Percentiles rank a stretch among this genome's conserved stretches.
phyloP scores from a whole-genome alignment of 1,139 yeast species.

The Wickerhamiella infanticola region DNA sequence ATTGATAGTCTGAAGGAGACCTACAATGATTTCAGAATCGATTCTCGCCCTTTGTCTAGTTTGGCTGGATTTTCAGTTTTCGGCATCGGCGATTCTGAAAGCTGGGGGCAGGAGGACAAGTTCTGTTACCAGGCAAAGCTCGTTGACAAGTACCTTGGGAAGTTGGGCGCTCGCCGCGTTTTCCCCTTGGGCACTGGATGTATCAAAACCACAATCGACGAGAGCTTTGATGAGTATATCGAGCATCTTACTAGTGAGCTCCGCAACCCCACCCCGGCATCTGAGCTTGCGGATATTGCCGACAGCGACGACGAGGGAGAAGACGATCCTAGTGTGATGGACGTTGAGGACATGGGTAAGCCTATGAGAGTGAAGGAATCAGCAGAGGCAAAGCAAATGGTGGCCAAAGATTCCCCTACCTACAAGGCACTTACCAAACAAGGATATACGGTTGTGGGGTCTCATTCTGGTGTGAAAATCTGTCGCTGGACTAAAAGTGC shows the following conservation, averaged over 20 bases:
- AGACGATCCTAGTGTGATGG: conserved; percentile 36
- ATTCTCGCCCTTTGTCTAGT: conserved; percentile 51
- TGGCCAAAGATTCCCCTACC: conserved; percentile 79
- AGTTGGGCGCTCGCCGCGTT: conserved; percentile 70
- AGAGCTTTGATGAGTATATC: conserved; percentile 51
- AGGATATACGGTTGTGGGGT: conserved; percentile 85
- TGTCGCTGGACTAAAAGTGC: conserved; percentile 97
- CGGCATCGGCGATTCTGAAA: conserved; percentile 78
- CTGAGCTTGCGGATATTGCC: conserved; percentile 26
- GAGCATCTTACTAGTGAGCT: conserved; percentile 42
- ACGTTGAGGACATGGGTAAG: conserved; percentile 75
- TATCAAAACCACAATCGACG: conserved; percentile 55
- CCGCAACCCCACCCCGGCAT: conserved; percentile 49
- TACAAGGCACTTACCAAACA: conserved; percentile 78
- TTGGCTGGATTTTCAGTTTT: conserved; percentile 70
- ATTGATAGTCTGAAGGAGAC: conserved; percentile 70
- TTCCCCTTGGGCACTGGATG: conserved; percentile 81
- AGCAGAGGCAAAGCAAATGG: conserved; percentile 54
- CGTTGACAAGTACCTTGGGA: conserved; percentile 64
- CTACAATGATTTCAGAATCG: conserved; percentile 70
- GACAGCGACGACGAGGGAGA: conserved; percentile 34
- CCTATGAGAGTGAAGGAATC: conserved; percentile 25
- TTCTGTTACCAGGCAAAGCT: conserved; percentile 75
- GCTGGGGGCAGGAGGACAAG: conserved; percentile 54
- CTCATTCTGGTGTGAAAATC: conserved; percentile 89